Percentiles rank a stretch among this genome's conserved stretches.
phyloP scores from a whole-genome alignment of 108 stramenopile genomes.

The Cyclotella sp. region DNA sequence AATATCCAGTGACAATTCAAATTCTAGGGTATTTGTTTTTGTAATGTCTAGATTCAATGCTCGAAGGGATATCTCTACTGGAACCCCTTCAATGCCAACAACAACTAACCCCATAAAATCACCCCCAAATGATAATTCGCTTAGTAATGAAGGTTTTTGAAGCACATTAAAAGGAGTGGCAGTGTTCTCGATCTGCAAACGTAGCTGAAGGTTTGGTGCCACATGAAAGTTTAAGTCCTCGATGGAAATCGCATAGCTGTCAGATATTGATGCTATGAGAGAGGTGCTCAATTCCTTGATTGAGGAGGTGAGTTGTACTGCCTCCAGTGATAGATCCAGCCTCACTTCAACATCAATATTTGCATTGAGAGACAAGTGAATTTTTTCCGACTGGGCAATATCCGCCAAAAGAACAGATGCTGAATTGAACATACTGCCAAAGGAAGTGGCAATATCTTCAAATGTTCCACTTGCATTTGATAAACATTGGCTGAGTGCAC shows the following conservation, averaged over 20 bases:
- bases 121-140: neutral
- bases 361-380: neutral
- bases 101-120: neutral
- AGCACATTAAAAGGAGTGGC: slow-evolving; percentile 15
- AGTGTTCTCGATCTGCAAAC: slow-evolving; percentile 2
- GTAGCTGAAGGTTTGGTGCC: neutral
- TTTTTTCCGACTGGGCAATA: neutral
- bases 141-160: neutral
- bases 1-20: slow-evolving; percentile 8
- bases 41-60: neutral
- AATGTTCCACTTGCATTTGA: too few relatives aligned
- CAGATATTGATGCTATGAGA: neutral
- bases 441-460: neutral
- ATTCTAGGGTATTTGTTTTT: neutral
- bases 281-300: neutral
- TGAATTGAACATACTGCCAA: neutral
- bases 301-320: neutral
- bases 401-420: neutral
- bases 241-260: neutral
- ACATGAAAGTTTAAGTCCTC: neutral
- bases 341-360: neutral
- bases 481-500: too few relatives aligned
- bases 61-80: slow-evolving; percentile 8
- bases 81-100: slow-evolving; percentile 14
- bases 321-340: neutral